Percentiles rank a stretch among this genome's conserved stretches.
phyloP scores from a whole-genome alignment of 2,329 filamentous ascomycete genomes.

The Gyromitra esculenta region DNA sequence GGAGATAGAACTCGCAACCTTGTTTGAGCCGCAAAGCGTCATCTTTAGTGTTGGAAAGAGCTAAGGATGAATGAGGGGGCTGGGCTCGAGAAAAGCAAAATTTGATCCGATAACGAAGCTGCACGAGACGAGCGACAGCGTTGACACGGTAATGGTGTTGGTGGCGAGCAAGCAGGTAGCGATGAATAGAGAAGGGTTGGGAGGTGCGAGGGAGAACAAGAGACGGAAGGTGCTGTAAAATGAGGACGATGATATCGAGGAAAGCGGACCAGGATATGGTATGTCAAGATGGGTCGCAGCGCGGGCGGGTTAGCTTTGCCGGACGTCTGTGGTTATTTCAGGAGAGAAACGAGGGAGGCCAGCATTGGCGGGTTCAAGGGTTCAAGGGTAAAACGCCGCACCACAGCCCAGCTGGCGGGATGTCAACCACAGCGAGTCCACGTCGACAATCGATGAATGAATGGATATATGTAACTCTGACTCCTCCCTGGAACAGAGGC shows the following conservation, averaged over 20 bases:
- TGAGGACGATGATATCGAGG: conserved; percentile 46
- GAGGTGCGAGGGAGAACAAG: conserved; percentile 35
- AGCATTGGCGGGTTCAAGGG: conserved; percentile 14
- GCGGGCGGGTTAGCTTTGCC: conserved; percentile 16
- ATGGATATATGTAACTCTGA: conserved; percentile 3
- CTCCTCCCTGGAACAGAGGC: neutral
- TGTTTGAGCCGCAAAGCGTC: conserved; percentile 75
- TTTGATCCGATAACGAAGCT: conserved; percentile 13
- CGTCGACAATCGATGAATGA: conserved; percentile 10
- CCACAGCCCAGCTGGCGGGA: neutral
- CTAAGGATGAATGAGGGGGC: conserved; percentile 22
- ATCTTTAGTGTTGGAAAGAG: conserved; percentile 59
- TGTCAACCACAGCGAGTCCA: conserved; percentile 28
- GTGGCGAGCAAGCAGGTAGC: conserved; percentile 17
- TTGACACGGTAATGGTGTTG: conserved; percentile 8
- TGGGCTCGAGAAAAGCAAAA: conserved; percentile 23
- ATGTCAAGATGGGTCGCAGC: conserved; percentile 39
- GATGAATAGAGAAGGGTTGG: conserved; percentile 13
- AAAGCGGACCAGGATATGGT: conserved; percentile 35
- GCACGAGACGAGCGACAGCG: neutral
- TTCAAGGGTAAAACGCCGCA: conserved; percentile 27
- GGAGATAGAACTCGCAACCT: conserved; percentile 54
- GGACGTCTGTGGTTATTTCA: conserved; percentile 39
- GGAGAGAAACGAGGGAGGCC: conserved; percentile 37
- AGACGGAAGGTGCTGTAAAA: conserved; percentile 18